phyloP scores from a whole-genome alignment of 1,284 basidiomycete species.

The Ceratobasidium sp. region DNA sequence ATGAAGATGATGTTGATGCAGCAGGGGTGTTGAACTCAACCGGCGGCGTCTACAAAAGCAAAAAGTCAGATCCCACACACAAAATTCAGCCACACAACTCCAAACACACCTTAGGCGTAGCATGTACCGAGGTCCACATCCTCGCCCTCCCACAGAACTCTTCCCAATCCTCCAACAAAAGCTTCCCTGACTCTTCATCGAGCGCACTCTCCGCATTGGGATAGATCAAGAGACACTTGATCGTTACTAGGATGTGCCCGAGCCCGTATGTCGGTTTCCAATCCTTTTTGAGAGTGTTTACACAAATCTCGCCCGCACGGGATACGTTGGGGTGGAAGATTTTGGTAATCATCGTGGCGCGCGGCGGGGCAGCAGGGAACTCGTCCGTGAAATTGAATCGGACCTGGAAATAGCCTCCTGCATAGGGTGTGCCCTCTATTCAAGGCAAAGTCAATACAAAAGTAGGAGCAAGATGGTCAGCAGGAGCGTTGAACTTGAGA shows the following conservation, averaged over 20 bases:
- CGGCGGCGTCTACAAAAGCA: slow-evolving; percentile 65
- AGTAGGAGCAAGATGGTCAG: slow-evolving; percentile 50
- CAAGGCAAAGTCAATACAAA: slow-evolving; percentile 9
- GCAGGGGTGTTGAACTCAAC: slow-evolving; percentile 70
- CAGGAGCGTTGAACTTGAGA: slow-evolving; percentile 4
- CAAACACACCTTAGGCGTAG: slow-evolving; percentile 68
- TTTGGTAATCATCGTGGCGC: slow-evolving; percentile 74
- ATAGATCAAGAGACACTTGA: slow-evolving; percentile 95
- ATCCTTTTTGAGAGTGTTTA: slow-evolving; percentile 97
- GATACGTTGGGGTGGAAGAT: slow-evolving; percentile 98
- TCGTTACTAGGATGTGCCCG: slow-evolving; percentile 88
- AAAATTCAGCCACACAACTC: not conserved
- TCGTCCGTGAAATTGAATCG: slow-evolving; percentile 90
- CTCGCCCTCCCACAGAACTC: slow-evolving; percentile 85
- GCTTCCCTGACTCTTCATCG: slow-evolving; percentile 93
- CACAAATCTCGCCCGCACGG: slow-evolving; percentile 91
- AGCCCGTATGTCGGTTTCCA: slow-evolving; percentile 96
- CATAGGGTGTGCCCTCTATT: slow-evolving; percentile 91
- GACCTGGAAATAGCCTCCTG: slow-evolving; percentile 90
- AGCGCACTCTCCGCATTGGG: slow-evolving; percentile 96
- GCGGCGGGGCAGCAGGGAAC: slow-evolving; percentile 88
- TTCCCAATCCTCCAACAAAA: slow-evolving; percentile 89
- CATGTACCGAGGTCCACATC: slow-evolving; percentile 88
- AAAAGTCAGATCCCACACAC: not conserved
- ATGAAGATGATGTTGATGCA: slow-evolving; percentile 43